phyloP scores from a whole-genome alignment of 129 eudicot genomes.

The Helichrysum umbraculigerum region DNA sequence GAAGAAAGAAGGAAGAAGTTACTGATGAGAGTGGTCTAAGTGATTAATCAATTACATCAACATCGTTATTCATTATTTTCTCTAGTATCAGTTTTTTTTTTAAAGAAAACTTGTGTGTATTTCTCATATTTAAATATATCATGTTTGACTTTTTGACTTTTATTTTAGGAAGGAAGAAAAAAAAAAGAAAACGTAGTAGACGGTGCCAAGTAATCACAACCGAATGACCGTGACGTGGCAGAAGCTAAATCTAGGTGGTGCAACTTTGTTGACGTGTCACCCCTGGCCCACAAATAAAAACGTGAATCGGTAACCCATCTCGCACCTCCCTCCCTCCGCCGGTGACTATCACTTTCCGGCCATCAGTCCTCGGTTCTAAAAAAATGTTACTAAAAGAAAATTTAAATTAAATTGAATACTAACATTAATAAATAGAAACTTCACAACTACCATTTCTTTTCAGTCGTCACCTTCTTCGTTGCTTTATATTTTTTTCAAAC shows the following conservation, averaged over 20 bases:
- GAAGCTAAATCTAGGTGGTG: background rate
- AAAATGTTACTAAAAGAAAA: background rate
- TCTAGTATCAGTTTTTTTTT: no score
- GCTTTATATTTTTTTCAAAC: background rate
- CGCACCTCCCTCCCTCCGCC: constrained; percentile 12
- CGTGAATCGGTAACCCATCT: background rate
- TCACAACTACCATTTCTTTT: constrained; percentile 24
- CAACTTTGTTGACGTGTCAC: background rate
- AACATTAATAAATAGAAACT: constrained; percentile 23
- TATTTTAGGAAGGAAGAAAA: background rate
- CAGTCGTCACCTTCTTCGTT: constrained; percentile 20
- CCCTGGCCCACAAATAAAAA: background rate
- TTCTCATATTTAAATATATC: background rate
- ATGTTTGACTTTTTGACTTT: background rate
- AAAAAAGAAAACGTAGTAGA: background rate
- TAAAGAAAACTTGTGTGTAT: no score
- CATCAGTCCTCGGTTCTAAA: background rate
- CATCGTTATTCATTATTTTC: no score
- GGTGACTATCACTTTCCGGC: constrained; percentile 12
- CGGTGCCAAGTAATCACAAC: constrained; percentile 26
- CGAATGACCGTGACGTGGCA: constrained; percentile 16
- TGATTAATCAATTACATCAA: no score
- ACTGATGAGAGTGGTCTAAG: no score
- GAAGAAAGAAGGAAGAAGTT: no score
- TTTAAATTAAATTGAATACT: background rate